These are phyloP conservation scores for Lentinula sp. DNA, from an alignment of 768 basidiomycete genomes.

Conservation along the genomic window DNA sequence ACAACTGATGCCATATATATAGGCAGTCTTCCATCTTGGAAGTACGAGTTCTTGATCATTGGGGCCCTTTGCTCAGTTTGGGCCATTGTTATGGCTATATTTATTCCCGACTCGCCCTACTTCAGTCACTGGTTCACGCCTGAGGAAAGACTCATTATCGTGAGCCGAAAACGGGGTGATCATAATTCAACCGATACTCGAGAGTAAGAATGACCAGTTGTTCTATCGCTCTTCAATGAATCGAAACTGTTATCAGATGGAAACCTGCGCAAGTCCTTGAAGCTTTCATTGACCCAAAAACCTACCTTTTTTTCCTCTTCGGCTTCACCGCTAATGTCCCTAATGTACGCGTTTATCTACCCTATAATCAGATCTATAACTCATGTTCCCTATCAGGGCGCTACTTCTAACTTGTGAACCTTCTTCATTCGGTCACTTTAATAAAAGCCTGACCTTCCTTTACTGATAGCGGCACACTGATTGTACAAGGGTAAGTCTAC, in stretches of 20 bases:
- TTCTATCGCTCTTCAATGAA: background rate
- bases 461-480: conserved; percentile 15
- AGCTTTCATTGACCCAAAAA: conserved; percentile 25
- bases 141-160: conserved; percentile 24
- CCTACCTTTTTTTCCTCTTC: conserved; percentile 25
- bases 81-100: conserved; percentile 21
- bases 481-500: conserved; percentile 16
- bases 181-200: conserved; percentile 19
- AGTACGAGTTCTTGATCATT: conserved; percentile 22
- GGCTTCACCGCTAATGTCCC: conserved; percentile 20
- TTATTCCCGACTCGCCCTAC: conserved; percentile 28
- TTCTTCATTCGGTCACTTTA: background rate
- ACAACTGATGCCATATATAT: background rate
- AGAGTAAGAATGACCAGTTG: conserved; percentile 7
- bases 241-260: conserved; percentile 6
- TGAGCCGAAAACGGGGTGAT: conserved; percentile 27
- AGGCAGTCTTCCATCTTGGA: conserved; percentile 7
- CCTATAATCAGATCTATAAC: background rate
- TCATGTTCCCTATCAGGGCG: conserved; percentile 10
- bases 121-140: conserved; percentile 24
- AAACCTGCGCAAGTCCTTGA: conserved; percentile 16
- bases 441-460: background rate
- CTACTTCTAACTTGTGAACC: conserved; percentile 20
- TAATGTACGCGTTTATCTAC: conserved; percentile 10
- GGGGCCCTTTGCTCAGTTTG: conserved; percentile 25